phyloP scores from a whole-genome alignment of 2,329 filamentous ascomycete genomes.

The Neonectria sp. region DNA sequence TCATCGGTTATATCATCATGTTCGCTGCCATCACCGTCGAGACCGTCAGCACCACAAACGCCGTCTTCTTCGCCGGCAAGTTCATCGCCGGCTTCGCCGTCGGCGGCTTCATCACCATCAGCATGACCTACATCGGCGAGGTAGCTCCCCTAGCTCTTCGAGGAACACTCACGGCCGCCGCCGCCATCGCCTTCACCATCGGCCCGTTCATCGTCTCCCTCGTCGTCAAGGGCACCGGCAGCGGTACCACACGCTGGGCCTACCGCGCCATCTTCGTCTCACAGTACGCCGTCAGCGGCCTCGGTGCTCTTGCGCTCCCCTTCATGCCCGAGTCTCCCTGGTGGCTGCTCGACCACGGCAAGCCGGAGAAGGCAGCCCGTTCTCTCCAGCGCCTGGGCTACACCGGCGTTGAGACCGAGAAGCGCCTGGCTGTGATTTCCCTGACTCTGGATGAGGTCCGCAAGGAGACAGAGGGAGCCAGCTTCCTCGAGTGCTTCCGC shows the following conservation, averaged over 20 bases:
- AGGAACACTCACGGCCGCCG: conserved; percentile 33
- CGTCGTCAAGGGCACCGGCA: conserved; percentile 33
- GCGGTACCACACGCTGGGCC: conserved; percentile 29
- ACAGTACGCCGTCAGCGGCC: conserved; percentile 35
- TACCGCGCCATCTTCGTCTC: conserved; percentile 37
- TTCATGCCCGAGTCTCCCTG: conserved; percentile 41
- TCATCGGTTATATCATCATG: conserved; percentile 34
- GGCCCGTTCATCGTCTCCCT: conserved; percentile 36
- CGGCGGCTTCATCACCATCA: conserved; percentile 33
- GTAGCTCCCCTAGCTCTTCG: conserved; percentile 36
- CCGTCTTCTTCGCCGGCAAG: conserved; percentile 39
- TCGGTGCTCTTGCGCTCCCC: conserved; percentile 28
- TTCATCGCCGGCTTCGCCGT: conserved; percentile 37
- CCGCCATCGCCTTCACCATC: conserved; percentile 36
- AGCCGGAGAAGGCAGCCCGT: conserved; percentile 27
- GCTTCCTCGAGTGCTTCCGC: conserved; percentile 40
- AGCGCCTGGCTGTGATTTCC: conserved; percentile 35
- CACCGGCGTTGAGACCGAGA: conserved; percentile 25
- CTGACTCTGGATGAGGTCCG: conserved; percentile 33
- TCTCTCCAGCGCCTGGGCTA: conserved; percentile 32
- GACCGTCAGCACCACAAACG: conserved; percentile 34
- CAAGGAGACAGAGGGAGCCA: conserved; percentile 35
- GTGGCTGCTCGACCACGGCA: conserved; percentile 33
- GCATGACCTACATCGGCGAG: conserved; percentile 40
- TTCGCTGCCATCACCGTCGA: conserved; percentile 38